Evolutionary conservation across 257 asterid species (phyloP).

Genomic region (Solanum medicagineum): DNA sequence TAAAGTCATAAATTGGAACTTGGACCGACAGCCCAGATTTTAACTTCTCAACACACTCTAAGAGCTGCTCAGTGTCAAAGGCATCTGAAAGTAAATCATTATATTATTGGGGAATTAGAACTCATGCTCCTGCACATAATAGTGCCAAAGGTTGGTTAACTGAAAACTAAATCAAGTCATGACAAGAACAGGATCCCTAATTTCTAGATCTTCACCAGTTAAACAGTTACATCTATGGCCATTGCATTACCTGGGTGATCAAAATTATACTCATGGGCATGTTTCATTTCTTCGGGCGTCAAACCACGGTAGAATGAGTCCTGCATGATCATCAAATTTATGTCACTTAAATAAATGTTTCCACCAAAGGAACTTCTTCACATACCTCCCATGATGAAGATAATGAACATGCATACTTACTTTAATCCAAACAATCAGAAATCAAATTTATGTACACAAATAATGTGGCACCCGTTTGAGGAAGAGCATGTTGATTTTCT

Average conservation of each 20-base stretch:
- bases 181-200: too few species aligned
- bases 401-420: background rate
- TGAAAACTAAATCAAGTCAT: background rate
- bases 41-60: slow-evolving; percentile 71
- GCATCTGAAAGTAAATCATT: slow-evolving; percentile 53
- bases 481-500: background rate
- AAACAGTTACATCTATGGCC: background rate
- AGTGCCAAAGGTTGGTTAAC: background rate
- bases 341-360: background rate
- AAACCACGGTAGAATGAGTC: slow-evolving; percentile 96
- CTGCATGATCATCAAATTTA: slow-evolving; percentile 23
- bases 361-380: background rate
- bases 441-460: background rate
- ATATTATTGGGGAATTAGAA: background rate
- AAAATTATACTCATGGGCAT: slow-evolving; percentile 84
- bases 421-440: background rate
- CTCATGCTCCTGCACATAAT: background rate
- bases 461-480: background rate
- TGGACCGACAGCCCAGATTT: slow-evolving; percentile 70
- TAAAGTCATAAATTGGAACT: slow-evolving; percentile 89
- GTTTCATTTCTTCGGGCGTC: slow-evolving; percentile 66
- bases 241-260: slow-evolving; percentile 82
- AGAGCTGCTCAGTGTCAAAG: slow-evolving; percentile 94
- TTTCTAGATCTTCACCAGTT: background rate
- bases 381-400: background rate